Base-by-base conservation (phyloP, 345 rosid species). In the Nephelium lappaceum region DNA sequence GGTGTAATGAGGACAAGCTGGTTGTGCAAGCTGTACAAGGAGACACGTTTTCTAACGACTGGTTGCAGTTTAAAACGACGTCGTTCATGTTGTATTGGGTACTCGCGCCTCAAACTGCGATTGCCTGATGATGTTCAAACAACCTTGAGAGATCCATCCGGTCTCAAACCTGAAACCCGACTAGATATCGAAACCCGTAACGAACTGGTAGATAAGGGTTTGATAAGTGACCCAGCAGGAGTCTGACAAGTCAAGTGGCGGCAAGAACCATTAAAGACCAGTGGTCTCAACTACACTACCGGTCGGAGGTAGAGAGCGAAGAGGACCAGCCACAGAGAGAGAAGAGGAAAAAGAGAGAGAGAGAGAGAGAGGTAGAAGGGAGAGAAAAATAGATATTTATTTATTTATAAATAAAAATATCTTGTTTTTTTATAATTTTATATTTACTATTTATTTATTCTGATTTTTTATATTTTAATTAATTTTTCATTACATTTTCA, bases 1-100 rank as follows among this genome's bases (percentile, higher is more conserved):
- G 2, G 31, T 81, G 89, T 73, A 91, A 73, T 3, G 58, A 81
- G 27, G 95, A 83, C 66, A 91, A 41, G 86, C 87, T 87, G 71
- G 80, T 74, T 12, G 88, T 88, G 60, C 98, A 95, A 14, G 90
- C 81, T 24, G 89, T 97, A 57, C 97, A 93, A 19, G 97, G 95
- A n/a, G 97, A 85, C 16, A 84, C 87, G 73, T 85, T 84, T 77
- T 80, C 91, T 0, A 91, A 85, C 12, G 95, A 85, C 82, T 87
- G 90, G 82, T 93, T 93, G 72, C 98, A 93, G 38, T 71, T 85
- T 18, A 83, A 62, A 25, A 69, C 81, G 65, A 80, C 85, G 53
- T 83, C 80, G 11, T 41, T 4, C 0, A 15, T 2, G 89, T 47
- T 1, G 89, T 31, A 23, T 68, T 75, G 16, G 91, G 87, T 76